These are phyloP conservation scores for Apophysomyces ossiformis DNA, from an alignment of 371 early-diverging fungal genomes.

Conservation along the genomic window DNA sequence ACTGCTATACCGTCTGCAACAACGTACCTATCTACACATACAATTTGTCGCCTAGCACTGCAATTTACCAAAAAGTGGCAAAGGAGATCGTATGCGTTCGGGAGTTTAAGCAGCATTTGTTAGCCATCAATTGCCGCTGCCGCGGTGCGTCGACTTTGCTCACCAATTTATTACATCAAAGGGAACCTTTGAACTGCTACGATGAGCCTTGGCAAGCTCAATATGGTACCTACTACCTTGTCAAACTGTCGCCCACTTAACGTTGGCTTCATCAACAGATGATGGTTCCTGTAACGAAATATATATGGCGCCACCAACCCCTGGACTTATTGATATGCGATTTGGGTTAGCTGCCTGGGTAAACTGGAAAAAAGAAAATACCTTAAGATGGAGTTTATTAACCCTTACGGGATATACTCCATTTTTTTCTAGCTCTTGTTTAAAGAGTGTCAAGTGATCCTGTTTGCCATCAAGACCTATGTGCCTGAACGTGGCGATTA, in stretches of 20 bases:
- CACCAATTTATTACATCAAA: slow-evolving; percentile 71
- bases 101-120: slow-evolving; percentile 73
- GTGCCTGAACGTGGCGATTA: slow-evolving; percentile 36
- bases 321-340: slow-evolving; percentile 56
- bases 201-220: slow-evolving; percentile 78
- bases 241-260: background rate
- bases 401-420: slow-evolving; percentile 4
- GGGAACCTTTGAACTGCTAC: slow-evolving; percentile 61
- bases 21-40: slow-evolving; percentile 70
- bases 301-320: slow-evolving; percentile 57
- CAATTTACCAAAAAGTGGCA: slow-evolving; percentile 67
- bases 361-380: slow-evolving; percentile 8
- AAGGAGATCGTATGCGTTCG: slow-evolving; percentile 71
- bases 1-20: slow-evolving; percentile 51
- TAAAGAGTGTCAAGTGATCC: slow-evolving; percentile 72
- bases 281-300: slow-evolving; percentile 79
- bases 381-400: too few relatives aligned
- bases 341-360: slow-evolving; percentile 69
- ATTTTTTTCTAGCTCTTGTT: slow-evolving; percentile 47
- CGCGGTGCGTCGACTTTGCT: slow-evolving; percentile 71
- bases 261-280: slow-evolving; percentile 24
- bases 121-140: slow-evolving; percentile 72
- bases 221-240: slow-evolving; percentile 52
- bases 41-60: slow-evolving; percentile 71
- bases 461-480: slow-evolving; percentile 63